Evolutionary conservation across 768 basidiomycete species (phyloP).

Genomic region (Panaeolus papilionaceus): DNA sequence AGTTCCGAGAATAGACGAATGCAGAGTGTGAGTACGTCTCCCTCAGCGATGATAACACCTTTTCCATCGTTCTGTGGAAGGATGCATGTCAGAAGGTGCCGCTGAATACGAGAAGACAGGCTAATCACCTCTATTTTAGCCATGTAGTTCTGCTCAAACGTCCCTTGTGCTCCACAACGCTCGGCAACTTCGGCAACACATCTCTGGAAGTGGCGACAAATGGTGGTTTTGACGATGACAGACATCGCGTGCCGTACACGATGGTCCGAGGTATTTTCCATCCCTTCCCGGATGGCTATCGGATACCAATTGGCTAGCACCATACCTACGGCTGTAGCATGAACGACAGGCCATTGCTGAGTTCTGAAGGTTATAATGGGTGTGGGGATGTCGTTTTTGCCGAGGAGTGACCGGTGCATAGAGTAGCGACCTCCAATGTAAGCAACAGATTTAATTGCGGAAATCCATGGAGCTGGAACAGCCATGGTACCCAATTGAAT

Average conservation of each 20-base stretch:
- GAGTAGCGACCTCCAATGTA: slow-evolving; percentile 66
- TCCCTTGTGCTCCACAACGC: slow-evolving; percentile 70
- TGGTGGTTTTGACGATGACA: slow-evolving; percentile 60
- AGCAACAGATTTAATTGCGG: slow-evolving; percentile 57
- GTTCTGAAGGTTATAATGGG: slow-evolving; percentile 70
- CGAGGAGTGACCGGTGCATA: slow-evolving; percentile 56
- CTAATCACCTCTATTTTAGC: slow-evolving; percentile 54
- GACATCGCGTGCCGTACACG: slow-evolving; percentile 62
- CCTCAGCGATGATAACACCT: slow-evolving; percentile 67
- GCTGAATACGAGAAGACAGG: slow-evolving; percentile 14
- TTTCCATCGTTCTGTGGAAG: slow-evolving; percentile 49
- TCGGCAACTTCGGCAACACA: slow-evolving; percentile 61
- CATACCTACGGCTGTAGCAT: slow-evolving; percentile 56
- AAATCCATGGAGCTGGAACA: slow-evolving; percentile 54
- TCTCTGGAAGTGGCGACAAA: slow-evolving; percentile 59
- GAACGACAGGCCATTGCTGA: slow-evolving; percentile 65
- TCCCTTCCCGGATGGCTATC: slow-evolving; percentile 39
- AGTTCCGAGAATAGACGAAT: slow-evolving; percentile 67
- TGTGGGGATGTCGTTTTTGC: slow-evolving; percentile 44
- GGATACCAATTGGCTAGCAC: slow-evolving; percentile 59
- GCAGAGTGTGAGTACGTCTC: slow-evolving; percentile 55
- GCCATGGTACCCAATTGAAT: slow-evolving; percentile 60
- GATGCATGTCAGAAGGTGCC: slow-evolving; percentile 23
- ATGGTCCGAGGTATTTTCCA: slow-evolving; percentile 45
- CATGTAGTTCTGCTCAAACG: slow-evolving; percentile 69